Conservation (phyloP, 768 basidiomycete genomes). For the Thelephora aurantiotincta region DNA sequence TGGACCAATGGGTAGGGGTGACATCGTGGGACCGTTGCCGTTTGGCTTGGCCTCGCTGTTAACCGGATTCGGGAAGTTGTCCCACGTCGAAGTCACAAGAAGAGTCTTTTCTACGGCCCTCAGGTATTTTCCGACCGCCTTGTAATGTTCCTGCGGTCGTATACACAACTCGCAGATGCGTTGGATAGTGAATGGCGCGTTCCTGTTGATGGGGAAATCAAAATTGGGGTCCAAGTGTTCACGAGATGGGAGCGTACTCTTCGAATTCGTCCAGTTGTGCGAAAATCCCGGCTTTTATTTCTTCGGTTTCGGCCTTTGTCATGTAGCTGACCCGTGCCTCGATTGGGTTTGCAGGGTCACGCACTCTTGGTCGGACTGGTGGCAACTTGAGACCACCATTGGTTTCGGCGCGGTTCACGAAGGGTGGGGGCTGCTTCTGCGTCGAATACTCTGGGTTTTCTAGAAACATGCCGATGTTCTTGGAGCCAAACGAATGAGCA, state of each 20-base stretch:
- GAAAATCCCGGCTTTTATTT: slow-evolving; percentile 41
- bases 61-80: slow-evolving; percentile 54
- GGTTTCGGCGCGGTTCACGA: slow-evolving; percentile 22
- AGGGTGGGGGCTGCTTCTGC: background rate
- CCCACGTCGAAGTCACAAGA: slow-evolving; percentile 71
- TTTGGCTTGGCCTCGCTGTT: slow-evolving; percentile 17
- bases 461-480: slow-evolving; percentile 22
- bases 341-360: slow-evolving; percentile 31
- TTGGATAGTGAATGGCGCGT: slow-evolving; percentile 82
- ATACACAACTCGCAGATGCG: slow-evolving; percentile 74
- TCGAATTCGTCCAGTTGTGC: slow-evolving; percentile 63
- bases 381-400: slow-evolving; percentile 55
- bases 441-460: slow-evolving; percentile 12
- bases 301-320: slow-evolving; percentile 44
- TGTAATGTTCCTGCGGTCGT: slow-evolving; percentile 58
- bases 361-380: slow-evolving; percentile 54
- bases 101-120: slow-evolving; percentile 74
- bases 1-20: slow-evolving; percentile 21
- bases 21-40: slow-evolving; percentile 15
- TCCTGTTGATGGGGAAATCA: slow-evolving; percentile 15
- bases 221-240: slow-evolving; percentile 2
- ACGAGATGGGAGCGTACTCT: slow-evolving; percentile 29
- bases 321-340: slow-evolving; percentile 46
- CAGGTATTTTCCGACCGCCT: slow-evolving; percentile 71
- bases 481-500: background rate